Evolutionary conservation across 2,329 filamentous ascomycete genomes (phyloP), one percentile per base, ranked within the genome.

Genomic region (Orbilia ellipsospora): DNA sequence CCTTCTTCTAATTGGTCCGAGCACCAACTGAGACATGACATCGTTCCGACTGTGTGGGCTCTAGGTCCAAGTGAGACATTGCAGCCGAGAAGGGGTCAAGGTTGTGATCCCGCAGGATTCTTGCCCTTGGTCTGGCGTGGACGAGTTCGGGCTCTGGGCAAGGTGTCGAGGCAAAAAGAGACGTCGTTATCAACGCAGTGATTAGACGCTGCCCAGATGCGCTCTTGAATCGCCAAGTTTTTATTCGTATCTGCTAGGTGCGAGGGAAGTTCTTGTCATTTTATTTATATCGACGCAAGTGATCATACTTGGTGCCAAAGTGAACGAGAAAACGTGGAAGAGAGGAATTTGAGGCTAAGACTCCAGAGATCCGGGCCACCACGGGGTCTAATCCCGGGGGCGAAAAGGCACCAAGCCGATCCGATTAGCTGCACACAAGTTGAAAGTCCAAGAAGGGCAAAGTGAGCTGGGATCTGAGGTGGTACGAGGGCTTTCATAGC

Each of bases 71-170:
- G 72, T 75, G 64, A 75, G 64, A 75, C 72, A 75, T 64, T 31
- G 52, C 52, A 75, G 55, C 64, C 72, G 72, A 75, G 64, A 62
- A 68, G 63, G 70, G 51, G 52, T 65, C 42, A 60, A 44, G 51
- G 62, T 67, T 63, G 31, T 74, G 65, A 74, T 74, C 70, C 70
- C 62, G 59, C 70, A 45, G 70, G 70, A 74, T 74, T 74, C 67
- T 50, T 67, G 48, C 28, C 20, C 45, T 50, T 36, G 40, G 50
- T 40, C 26, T 50, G 44, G 20, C 28, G 51, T 57, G 51, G 5
- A 36, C 40, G 36, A 67, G 57, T 50, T 42, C 52, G 45, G 26
- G 50, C 31, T 42, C 40, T 36, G 15, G 45, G 54, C 51, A 42
- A 44, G 26, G 16, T 18, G 31, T 44, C 44, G 55, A 10, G 31